These are phyloP conservation scores for Avena sativa DNA, from an alignment of 176 grass and related monocot species.

Conservation along the genomic window DNA sequence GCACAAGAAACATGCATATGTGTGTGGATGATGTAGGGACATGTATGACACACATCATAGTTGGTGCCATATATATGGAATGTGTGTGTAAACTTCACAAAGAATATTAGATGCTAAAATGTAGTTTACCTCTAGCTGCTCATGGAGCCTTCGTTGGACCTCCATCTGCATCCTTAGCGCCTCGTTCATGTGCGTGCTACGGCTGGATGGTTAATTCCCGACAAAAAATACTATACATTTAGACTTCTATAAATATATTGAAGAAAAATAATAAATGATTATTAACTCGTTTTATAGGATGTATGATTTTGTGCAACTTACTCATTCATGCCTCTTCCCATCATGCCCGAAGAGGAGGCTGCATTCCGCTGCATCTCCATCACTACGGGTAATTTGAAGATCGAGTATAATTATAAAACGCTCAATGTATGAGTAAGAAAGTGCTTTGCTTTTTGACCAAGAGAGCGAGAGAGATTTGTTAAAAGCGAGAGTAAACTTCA, in stretches of 20 bases:
- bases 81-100: slow-evolving; percentile 45
- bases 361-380: slow-evolving; percentile 76
- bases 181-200: slow-evolving; percentile 75
- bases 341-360: slow-evolving; percentile 81
- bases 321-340: slow-evolving; percentile 87
- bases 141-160: slow-evolving; percentile 89
- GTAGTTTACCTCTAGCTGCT: slow-evolving; percentile 77
- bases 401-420: not conserved
- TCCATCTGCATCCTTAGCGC: slow-evolving; percentile 90
- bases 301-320: slow-evolving; percentile 38
- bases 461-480: not conserved
- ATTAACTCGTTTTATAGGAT: not conserved
- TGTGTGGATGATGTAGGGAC: slow-evolving; percentile 1
- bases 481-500: slow-evolving; percentile 11
- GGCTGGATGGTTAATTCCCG: slow-evolving; percentile 47
- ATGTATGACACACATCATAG: not conserved
- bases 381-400: slow-evolving; percentile 49
- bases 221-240: not conserved
- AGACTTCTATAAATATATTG: too few relatives aligned
- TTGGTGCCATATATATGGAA: not conserved
- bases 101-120: not conserved
- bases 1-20: slow-evolving; percentile 26
- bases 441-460: not conserved
- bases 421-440: not conserved
- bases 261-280: too few relatives aligned